Percentiles rank a stretch among this genome's conserved stretches.
Conservation (phyloP, 768 basidiomycete species). For the Ramaria rubella region DNA sequence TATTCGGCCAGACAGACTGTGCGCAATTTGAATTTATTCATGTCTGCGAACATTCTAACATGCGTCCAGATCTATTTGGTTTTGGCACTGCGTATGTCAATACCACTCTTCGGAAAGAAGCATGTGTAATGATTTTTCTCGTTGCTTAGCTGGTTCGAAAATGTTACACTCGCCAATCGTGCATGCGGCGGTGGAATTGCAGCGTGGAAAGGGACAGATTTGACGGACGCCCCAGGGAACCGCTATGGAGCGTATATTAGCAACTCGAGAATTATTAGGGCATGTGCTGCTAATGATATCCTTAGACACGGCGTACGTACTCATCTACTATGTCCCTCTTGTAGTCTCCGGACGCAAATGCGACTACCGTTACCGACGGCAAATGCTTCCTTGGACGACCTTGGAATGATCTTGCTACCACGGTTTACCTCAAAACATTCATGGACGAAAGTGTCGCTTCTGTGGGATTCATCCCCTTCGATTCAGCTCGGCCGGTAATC, state of each 20-base stretch:
- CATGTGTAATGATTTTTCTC: neutral
- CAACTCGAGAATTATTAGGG: conserved; percentile 49
- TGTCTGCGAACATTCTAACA: neutral
- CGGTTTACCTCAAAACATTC: conserved; percentile 46
- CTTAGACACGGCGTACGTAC: neutral
- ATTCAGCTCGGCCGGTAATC: conserved; percentile 36
- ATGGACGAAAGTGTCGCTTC: conserved; percentile 54
- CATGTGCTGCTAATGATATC: conserved; percentile 22
- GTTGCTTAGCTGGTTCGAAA: conserved; percentile 49
- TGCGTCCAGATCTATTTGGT: conserved; percentile 44
- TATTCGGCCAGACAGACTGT: conserved; percentile 64
- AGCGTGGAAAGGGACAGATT: conserved; percentile 58
- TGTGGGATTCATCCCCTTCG: conserved; percentile 46
- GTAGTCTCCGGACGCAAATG: conserved; percentile 55
- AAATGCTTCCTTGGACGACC: conserved; percentile 57
- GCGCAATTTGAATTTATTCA: conserved; percentile 16
- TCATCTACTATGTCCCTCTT: neutral
- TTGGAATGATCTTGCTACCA: conserved; percentile 54
- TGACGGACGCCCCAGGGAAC: conserved; percentile 43
- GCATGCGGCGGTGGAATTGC: conserved; percentile 60
- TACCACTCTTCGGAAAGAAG: neutral
- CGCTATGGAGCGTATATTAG: conserved; percentile 52
- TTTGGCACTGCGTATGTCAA: conserved; percentile 50
- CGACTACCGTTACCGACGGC: conserved; percentile 36
- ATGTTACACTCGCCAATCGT: conserved; percentile 50